phyloP scores from a whole-genome alignment of 306 rosid species.

The Trifolium fragiferum region DNA sequence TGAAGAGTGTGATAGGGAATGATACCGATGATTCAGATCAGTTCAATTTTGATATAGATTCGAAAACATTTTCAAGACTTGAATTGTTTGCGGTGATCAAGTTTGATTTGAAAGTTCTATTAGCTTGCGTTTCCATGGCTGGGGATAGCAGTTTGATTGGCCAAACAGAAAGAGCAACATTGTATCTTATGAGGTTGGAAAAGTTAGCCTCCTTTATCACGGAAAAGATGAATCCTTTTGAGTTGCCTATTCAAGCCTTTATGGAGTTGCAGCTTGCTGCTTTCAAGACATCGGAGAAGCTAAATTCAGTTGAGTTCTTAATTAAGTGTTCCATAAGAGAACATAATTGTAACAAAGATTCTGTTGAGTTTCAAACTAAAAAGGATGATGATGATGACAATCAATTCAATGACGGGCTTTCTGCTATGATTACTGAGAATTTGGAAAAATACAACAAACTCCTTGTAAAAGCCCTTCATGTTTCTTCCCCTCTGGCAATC shows the following conservation, averaged over 20 bases:
- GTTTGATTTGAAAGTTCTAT: conserved; percentile 81
- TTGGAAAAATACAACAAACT: conserved; percentile 62
- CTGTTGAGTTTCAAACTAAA: conserved; percentile 45
- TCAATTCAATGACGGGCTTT: conserved; percentile 46
- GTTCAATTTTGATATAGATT: conserved; percentile 34
- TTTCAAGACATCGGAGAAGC: conserved; percentile 71
- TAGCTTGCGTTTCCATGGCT: conserved; percentile 64
- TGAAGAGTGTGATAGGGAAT: conserved; percentile 65
- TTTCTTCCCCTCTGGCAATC: conserved; percentile 79
- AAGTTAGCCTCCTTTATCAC: conserved; percentile 61
- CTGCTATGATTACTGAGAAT: conserved; percentile 60
- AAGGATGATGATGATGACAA: conserved; percentile 40
- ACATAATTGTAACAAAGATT: conserved; percentile 45
- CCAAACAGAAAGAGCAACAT: conserved; percentile 53
- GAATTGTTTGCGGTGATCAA: conserved; percentile 76
- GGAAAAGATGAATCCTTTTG: conserved; percentile 75
- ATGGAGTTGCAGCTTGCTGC: conserved; percentile 76
- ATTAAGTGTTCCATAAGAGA: conserved; percentile 59
- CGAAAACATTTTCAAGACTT: conserved; percentile 61
- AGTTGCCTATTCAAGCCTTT: conserved; percentile 61
- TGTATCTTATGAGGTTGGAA: conserved; percentile 68
- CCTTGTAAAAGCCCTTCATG: conserved; percentile 68
- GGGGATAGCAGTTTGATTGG: conserved; percentile 60
- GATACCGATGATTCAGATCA: conserved; percentile 46
- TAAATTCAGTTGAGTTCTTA: conserved; percentile 65